phyloP scores from a whole-genome alignment of 441 rosid species.

The Mallotus japonicus region DNA sequence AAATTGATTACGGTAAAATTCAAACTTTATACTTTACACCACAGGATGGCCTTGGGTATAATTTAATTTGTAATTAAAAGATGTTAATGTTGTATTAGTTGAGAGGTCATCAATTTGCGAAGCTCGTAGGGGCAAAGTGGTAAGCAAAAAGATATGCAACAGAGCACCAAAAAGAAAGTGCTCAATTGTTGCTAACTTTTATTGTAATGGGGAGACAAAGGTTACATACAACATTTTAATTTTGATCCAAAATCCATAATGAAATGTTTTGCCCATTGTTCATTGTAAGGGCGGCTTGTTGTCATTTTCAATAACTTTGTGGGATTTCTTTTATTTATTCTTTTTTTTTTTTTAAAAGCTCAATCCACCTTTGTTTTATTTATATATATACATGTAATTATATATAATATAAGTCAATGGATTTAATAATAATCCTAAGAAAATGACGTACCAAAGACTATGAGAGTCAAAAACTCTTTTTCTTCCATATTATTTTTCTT shows the following conservation, averaged over 20 bases:
- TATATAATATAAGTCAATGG: slow-evolving; percentile 22
- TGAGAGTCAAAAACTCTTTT: slow-evolving; percentile 9
- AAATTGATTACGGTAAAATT: no score
- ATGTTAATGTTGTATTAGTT: no score
- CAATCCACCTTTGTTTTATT: slow-evolving; percentile 1
- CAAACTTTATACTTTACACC: no score
- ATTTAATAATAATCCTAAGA: slow-evolving; percentile 19
- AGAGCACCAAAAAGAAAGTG: slow-evolving; percentile 32
- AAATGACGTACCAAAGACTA: not conserved
- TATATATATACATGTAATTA: not conserved
- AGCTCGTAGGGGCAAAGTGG: slow-evolving; percentile 10
- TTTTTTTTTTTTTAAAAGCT: not conserved
- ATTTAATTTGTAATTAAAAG: not conserved
- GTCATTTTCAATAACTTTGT: slow-evolving; percentile 34
- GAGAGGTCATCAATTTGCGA: not conserved
- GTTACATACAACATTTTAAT: slow-evolving; percentile 8
- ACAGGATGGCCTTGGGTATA: no score
- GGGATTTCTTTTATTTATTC: not conserved
- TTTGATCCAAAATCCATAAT: slow-evolving; percentile 3
- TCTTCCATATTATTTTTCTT: not conserved
- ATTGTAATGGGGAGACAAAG: slow-evolving; percentile 37
- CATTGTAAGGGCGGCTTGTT: slow-evolving; percentile 43
- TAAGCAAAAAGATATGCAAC: not conserved
- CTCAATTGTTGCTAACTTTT: slow-evolving; percentile 18
- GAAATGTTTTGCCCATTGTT: slow-evolving; percentile 20